phyloP scores from a whole-genome alignment of 2,329 filamentous ascomycete genomes.

The Cryphonectria parasitica region DNA sequence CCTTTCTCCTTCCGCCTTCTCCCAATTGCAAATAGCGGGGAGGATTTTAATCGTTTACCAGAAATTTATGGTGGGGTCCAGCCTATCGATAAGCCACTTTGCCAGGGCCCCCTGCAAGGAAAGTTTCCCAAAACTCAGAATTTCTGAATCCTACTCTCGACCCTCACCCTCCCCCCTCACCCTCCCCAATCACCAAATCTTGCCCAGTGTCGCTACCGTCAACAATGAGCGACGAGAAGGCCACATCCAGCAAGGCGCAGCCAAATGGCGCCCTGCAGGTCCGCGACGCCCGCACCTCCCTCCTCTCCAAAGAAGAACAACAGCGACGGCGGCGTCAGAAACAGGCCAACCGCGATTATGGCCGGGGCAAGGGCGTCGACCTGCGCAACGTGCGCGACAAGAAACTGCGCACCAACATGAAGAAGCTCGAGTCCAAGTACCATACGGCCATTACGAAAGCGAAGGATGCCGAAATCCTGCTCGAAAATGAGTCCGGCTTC shows the following conservation, averaged over 20 bases:
- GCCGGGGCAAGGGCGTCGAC: slow-evolving; percentile 77
- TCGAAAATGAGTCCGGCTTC: slow-evolving; percentile 85
- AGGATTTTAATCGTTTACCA: background rate
- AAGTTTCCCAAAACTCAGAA: slow-evolving; percentile 15
- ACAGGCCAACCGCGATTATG: slow-evolving; percentile 77
- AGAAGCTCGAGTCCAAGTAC: slow-evolving; percentile 79
- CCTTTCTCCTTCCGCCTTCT: no score
- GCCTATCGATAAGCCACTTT: slow-evolving; percentile 4
- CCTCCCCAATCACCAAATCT: background rate
- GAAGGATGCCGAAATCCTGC: slow-evolving; percentile 92
- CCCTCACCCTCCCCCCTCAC: no score
- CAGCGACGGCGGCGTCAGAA: slow-evolving; percentile 56
- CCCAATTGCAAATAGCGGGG: slow-evolving; percentile 2
- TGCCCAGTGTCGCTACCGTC: slow-evolving; percentile 19
- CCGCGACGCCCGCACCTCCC: slow-evolving; percentile 53
- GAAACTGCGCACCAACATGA: slow-evolving; percentile 83
- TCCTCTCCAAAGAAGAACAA: slow-evolving; percentile 55
- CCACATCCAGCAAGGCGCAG: slow-evolving; percentile 38
- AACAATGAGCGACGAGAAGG: slow-evolving; percentile 41
- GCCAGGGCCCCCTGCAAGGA: slow-evolving; percentile 9
- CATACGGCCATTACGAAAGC: slow-evolving; percentile 80
- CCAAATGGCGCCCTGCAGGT: slow-evolving; percentile 59
- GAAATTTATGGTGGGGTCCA: slow-evolving; percentile 36
- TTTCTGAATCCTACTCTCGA: slow-evolving; percentile 6
- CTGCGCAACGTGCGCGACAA: slow-evolving; percentile 80